These are phyloP conservation scores for Syncephalastrum contaminatum DNA, from an alignment of 371 early-diverging fungal species.

Conservation along the genomic window DNA sequence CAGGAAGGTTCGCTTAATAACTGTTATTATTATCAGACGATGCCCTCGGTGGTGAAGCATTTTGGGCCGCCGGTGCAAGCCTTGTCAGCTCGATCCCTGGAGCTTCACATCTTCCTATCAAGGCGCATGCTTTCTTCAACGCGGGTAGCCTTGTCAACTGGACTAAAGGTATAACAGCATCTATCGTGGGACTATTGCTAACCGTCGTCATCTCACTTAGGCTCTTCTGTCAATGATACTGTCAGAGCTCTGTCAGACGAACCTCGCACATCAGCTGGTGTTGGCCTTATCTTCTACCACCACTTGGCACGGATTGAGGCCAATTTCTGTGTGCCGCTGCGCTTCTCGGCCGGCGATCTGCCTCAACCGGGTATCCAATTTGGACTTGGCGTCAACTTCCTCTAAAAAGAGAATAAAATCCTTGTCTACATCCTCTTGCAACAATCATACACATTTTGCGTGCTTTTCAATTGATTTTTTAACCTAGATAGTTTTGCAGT, in stretches of 20 bases:
- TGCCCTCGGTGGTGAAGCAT: conserved; percentile 86
- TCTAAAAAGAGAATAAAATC: conserved; percentile 42
- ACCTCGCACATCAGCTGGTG: conserved; percentile 70
- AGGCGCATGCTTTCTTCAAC: conserved; percentile 86
- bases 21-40: conserved; percentile 58
- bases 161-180: conserved; percentile 33
- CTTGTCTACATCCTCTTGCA: too few relatives aligned
- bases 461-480: too few relatives aligned
- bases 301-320: conserved; percentile 59
- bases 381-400: conserved; percentile 84
- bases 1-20: neutral
- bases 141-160: conserved; percentile 72
- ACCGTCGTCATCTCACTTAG: neutral
- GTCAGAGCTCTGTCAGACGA: conserved; percentile 37
- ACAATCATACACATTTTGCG: too few relatives aligned
- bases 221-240: conserved; percentile 20
- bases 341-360: conserved; percentile 60
- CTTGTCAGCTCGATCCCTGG: conserved; percentile 79
- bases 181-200: too few relatives aligned
- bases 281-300: conserved; percentile 83
- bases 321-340: conserved; percentile 47
- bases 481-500: too few relatives aligned
- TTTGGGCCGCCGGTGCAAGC: conserved; percentile 78
- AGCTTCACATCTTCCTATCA: conserved; percentile 59
- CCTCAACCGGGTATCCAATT: conserved; percentile 77